phyloP scores from a whole-genome alignment of 495 filamentous ascomycete species.

The Polyplosphaeria fusca region DNA sequence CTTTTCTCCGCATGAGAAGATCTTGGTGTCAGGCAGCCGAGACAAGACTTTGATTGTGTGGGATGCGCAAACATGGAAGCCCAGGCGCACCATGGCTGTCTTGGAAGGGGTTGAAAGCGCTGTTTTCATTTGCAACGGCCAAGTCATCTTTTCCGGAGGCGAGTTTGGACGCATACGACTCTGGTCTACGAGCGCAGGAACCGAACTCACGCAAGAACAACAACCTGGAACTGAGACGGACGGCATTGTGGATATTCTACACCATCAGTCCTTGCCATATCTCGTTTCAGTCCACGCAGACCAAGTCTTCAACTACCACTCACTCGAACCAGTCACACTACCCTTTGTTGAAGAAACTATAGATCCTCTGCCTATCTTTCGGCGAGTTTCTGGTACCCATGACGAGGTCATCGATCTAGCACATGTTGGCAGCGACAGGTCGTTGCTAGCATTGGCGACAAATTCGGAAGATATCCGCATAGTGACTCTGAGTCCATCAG shows the following conservation, averaged over 20 bases:
- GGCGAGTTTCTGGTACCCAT: conserved; percentile 89
- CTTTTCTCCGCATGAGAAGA: conserved; percentile 69
- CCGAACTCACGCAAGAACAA: conserved; percentile 74
- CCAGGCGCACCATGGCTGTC: conserved; percentile 75
- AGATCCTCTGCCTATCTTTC: conserved; percentile 51
- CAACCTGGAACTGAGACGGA: conserved; percentile 66
- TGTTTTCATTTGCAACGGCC: conserved; percentile 69
- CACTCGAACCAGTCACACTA: conserved; percentile 39
- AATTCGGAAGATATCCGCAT: conserved; percentile 92
- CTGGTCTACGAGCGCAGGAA: conserved; percentile 72
- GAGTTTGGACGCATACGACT: conserved; percentile 75
- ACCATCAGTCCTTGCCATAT: conserved; percentile 56
- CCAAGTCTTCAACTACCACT: conserved; percentile 77
- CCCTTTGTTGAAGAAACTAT: conserved; percentile 43
- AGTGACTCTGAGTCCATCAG: conserved; percentile 56
- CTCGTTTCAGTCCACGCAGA: conserved; percentile 84
- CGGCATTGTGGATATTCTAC: conserved; percentile 68
- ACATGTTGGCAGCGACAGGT: conserved; percentile 74
- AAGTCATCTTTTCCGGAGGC: conserved; percentile 77
- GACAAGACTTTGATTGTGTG: conserved; percentile 93
- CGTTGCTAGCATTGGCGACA: conserved; percentile 83
- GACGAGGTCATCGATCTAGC: conserved; percentile 94
- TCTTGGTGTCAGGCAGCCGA: conserved; percentile 80
- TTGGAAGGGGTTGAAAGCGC: conserved; percentile 81
- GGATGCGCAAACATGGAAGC: conserved; percentile 81